Conservation (phyloP, 192 early-diverging fungal species). For the Podila horticola region DNA sequence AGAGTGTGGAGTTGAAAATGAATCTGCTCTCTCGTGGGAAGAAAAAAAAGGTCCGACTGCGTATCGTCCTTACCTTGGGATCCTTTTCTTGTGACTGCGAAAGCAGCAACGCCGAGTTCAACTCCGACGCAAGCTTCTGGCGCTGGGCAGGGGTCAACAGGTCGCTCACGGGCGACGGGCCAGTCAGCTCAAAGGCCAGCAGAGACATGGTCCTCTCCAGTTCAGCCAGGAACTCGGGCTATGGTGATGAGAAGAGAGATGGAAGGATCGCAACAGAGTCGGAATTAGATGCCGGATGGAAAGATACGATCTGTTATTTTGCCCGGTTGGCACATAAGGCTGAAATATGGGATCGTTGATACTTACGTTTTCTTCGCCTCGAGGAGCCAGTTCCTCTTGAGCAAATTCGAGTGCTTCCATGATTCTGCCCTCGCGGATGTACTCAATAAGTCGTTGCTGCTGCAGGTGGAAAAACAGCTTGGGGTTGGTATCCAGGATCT, state of each 20-base stretch:
- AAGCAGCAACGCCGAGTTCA: conserved; percentile 92
- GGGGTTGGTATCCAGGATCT: conserved; percentile 96
- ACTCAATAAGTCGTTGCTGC: conserved; percentile 97
- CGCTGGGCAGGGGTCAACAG: conserved; percentile 90
- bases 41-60: too few relatives aligned
- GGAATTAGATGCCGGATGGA: too few relatives aligned
- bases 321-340: too few relatives aligned
- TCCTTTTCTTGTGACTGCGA: conserved; percentile 93
- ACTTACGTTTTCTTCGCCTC: conserved; percentile 92
- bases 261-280: neutral
- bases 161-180: conserved; percentile 82
- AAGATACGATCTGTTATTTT: too few relatives aligned
- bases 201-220: conserved; percentile 97
- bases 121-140: conserved; percentile 92
- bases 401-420: conserved; percentile 94
- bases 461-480: conserved; percentile 95
- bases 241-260: conserved; percentile 16
- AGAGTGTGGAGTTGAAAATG: too few relatives aligned
- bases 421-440: conserved; percentile 85
- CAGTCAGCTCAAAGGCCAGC: conserved; percentile 87
- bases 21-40: too few relatives aligned
- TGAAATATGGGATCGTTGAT: neutral
- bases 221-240: conserved; percentile 95
- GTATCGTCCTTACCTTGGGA: conserved; percentile 68
- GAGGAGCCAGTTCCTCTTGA: conserved; percentile 96